Conservation (phyloP, 2,329 filamentous ascomycete species). For the Myrmaecium sp. region DNA sequence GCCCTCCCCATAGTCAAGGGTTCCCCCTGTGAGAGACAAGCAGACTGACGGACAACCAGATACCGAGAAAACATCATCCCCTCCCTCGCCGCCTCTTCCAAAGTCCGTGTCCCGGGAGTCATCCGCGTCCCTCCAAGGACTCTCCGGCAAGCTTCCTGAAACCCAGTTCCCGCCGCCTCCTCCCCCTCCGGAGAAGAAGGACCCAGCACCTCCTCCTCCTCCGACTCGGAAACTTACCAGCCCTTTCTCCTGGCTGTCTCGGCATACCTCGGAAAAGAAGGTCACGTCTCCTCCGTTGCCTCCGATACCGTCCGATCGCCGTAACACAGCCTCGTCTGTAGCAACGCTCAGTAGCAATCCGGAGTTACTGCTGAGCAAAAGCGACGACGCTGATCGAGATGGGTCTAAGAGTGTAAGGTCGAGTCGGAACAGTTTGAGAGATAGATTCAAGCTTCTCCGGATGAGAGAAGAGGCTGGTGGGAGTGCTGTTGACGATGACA, state of each 20-base stretch:
- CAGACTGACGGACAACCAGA: conserved; percentile 4
- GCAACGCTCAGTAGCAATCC: conserved; percentile 65
- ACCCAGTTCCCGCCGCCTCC: conserved; percentile 31
- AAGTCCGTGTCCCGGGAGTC: conserved; percentile 3
- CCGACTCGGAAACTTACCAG: conserved; percentile 59
- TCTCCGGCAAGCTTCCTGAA: conserved; percentile 55
- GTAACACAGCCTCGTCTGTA: conserved; percentile 67
- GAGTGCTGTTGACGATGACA: conserved; percentile 21
- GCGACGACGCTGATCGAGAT: conserved; percentile 34
- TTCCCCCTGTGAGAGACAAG: conserved; percentile 2
- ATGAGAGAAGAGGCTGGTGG: conserved; percentile 29
- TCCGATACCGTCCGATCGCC: conserved; percentile 28
- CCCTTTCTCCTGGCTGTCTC: conserved; percentile 72
- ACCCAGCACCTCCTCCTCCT: conserved; percentile 20
- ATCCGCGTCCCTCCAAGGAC: conserved; percentile 37
- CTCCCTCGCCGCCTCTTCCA: conserved; percentile 3
- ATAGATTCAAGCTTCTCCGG: conserved; percentile 28
- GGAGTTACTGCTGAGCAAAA: conserved; percentile 58
- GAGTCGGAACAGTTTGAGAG: conserved; percentile 25
- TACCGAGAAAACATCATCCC: conserved; percentile 4
- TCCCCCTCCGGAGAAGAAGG: conserved; percentile 15
- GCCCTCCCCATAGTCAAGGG: conserved; percentile 1
- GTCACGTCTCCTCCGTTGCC: conserved; percentile 40
- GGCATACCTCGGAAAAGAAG: conserved; percentile 42
- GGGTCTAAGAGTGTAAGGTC: conserved; percentile 12